Evolutionary conservation across 225 moss, liverwort and hornwort genomes (phyloP), one percentile per base, ranked within the genome.

Genomic region (Antitrichia curtipendula): DNA sequence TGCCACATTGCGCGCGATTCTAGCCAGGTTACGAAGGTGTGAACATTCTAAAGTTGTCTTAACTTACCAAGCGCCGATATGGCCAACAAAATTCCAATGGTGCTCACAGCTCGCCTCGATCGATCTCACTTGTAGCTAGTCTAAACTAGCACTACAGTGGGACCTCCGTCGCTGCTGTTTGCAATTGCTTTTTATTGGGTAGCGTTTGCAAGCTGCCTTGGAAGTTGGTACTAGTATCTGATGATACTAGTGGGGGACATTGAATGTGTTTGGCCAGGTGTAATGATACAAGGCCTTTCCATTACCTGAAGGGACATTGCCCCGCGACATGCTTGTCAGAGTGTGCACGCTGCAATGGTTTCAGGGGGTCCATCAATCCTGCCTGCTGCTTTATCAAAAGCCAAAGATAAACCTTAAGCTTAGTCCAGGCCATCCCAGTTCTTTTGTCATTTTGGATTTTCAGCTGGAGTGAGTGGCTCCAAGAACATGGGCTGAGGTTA

Each of bases 241-340:
- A 80, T 87, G 72, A 63, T 40, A 18, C 49, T 31, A 56, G 75
- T 75, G 75, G 81, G 75, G 90, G 74, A 75, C 74, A 79, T 52
- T 62, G 88, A 68, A 61, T 34, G 13, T 70, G 36, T 69, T 34
- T 78, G 71, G 88, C 82, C 85, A 85, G 70, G 66, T 83, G 80
- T 78, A 61, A 86, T 88, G 79, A 43, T 71, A n/a, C 0, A 73
- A 89, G 84, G 68, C 80, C 83, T 89, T 86, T 89, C 84, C 75
- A 89, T 65, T 83, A 86, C 68, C 80, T 80, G 86, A 86, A 88
- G 80, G 74, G 84, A 91, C 86, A 86, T 86, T 86, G 74, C 68
- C 75, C 21, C 47, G 15, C 65, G 9, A 91, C 86, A 74, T 75
- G 62, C 70, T 49, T 89, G 85, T 85, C 91, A 89, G 84, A 45